Evolutionary conservation across 192 early-diverging fungal genomes (phyloP), one percentile per base, ranked within the genome.

Genomic region (Backusella morwellensis): DNA sequence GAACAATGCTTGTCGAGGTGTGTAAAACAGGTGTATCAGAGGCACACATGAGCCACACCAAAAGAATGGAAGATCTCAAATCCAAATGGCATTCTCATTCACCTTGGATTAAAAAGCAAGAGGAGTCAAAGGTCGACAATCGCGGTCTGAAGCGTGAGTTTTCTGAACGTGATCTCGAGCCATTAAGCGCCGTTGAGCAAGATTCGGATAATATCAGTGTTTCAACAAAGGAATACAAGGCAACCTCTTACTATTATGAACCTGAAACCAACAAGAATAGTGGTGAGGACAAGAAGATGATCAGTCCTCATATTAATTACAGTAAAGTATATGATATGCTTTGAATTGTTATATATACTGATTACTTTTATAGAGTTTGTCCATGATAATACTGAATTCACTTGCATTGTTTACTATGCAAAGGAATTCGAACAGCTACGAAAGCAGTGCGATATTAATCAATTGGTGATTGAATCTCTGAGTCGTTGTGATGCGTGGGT

Each of bases 361-460:
- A 32, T 32, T 32, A 32, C 19, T 21, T 52, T 54, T 8, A 63
- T 77, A 91, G 90, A 88, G 41, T 93, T 92, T 75, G 88, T 87
- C 7, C 91, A 94, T 73, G 93, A 90, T 6, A 86, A 86, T 35
- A 91, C 89, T 11, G 88, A 88, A 59, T 90, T 97, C 71, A 85
- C 88, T 44, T 98, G 97, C 83, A 91, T 90, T 44, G 89, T 96
- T 5, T 97, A 92, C 74, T 97, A 91, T 84, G 93, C 94, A 3
- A 88, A 90, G 69, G 90, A 98, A 80, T 98, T 98, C 82, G 96
- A 97, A 73, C 90, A 87, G 0, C 80, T 98, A 59, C 87, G 97
- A 35, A 87, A 89, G 4, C 90, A 91, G 78, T 96, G 95, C 73
- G 93, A 92, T 11, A 90, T 94, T 40, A 92, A 97, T 32, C 89